A percentile compares a stretch with the other conserved stretches of the same genome.
phyloP scores from a whole-genome alignment of 345 rosid genomes.

The Cardamine chenopodiifolia region DNA sequence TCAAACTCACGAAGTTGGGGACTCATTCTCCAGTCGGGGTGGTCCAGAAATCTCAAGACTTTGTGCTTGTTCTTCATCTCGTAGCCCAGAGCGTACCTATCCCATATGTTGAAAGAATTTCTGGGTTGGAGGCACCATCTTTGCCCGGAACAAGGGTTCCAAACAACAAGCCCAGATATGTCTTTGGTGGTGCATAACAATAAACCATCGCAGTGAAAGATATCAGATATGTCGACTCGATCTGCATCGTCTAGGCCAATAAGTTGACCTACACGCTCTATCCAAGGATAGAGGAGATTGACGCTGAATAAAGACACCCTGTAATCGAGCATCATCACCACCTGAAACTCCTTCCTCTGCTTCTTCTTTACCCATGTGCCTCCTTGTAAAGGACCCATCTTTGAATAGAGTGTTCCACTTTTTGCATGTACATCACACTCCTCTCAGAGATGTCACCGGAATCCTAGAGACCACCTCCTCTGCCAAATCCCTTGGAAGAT shows the following conservation, averaged over 20 bases:
- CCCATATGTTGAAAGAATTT: background rate
- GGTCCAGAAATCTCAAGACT: background rate
- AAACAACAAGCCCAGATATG: background rate
- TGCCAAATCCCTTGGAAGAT: background rate
- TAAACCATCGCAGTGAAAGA: background rate
- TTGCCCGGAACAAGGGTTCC: background rate
- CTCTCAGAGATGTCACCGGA: background rate
- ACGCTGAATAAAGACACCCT: background rate
- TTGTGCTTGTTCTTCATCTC: background rate
- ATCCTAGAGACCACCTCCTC: background rate
- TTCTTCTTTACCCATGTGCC: background rate
- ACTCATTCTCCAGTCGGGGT: background rate
- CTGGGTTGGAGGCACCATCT: background rate
- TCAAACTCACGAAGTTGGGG: background rate
- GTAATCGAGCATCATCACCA: background rate
- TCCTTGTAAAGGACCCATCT: background rate
- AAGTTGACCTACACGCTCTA: background rate
- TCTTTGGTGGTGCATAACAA: background rate
- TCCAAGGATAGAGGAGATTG: background rate
- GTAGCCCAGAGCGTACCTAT: background rate
- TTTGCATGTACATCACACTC: background rate
- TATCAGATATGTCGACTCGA: background rate
- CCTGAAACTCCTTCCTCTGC: background rate
- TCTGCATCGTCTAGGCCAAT: background rate
- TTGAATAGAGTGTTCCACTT: background rate